Evolutionary conservation across 139 green algal genomes (phyloP).

Genomic region (Eudorina sp.): DNA sequence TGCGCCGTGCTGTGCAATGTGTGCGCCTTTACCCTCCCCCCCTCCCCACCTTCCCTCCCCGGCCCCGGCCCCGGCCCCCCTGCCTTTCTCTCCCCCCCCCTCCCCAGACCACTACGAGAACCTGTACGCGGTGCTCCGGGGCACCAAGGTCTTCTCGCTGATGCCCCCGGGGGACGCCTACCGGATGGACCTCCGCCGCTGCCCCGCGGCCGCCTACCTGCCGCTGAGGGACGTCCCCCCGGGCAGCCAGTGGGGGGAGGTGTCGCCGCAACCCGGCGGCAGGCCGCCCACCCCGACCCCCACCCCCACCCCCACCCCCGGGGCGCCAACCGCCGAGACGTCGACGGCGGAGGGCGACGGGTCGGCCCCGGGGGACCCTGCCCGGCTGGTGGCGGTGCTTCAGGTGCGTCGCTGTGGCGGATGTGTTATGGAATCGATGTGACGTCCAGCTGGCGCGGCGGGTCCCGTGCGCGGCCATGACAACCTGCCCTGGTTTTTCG

Average conservation of each 20-base stretch:
- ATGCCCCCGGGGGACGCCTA: conserved; percentile 82
- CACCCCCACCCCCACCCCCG: neutral
- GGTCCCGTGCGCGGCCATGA: too few relatives aligned
- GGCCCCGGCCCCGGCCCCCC: too few relatives aligned
- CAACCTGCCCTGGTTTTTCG: too few relatives aligned
- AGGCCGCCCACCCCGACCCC: neutral
- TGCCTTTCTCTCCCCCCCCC: too few relatives aligned
- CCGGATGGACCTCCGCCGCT: conserved; percentile 70
- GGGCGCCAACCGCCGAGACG: neutral
- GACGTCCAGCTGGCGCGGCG: too few relatives aligned
- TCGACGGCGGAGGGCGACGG: neutral
- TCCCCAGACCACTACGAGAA: conserved; percentile 85
- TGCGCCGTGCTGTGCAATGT: too few relatives aligned
- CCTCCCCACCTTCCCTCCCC: too few relatives aligned
- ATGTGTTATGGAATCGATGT: neutral
- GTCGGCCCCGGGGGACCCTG: neutral
- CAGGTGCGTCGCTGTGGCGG: neutral
- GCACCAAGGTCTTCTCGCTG: conserved; percentile 86
- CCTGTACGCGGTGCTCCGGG: conserved; percentile 83
- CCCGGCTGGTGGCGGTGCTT: conserved; percentile 28
- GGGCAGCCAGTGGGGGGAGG: neutral
- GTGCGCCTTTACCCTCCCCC: too few relatives aligned
- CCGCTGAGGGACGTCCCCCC: neutral
- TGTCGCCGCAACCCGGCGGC: conserved; percentile 18
- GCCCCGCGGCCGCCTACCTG: conserved; percentile 30